These are phyloP conservation scores for Sporothrix brunneoviolacea DNA, from an alignment of 2,329 filamentous ascomycete genomes.

Conservation along the genomic window DNA sequence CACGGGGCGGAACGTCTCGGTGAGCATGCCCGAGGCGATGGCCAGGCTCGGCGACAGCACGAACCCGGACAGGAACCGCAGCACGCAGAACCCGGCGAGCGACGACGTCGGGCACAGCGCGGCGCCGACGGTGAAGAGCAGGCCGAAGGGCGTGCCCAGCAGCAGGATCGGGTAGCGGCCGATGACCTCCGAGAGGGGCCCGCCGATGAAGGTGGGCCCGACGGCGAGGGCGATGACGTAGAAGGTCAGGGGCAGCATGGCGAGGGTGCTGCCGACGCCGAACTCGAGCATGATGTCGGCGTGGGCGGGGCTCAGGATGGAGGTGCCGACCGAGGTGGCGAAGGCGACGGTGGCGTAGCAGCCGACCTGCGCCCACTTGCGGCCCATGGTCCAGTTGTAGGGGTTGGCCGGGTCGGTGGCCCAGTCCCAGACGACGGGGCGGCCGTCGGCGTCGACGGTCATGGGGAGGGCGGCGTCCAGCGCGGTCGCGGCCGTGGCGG, in stretches of 20 bases:
- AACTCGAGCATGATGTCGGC: constrained; percentile 46
- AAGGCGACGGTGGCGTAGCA: constrained; percentile 35
- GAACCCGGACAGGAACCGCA: constrained; percentile 52
- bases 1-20: constrained; percentile 40
- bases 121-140: constrained; percentile 50
- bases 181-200: constrained; percentile 51
- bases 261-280: constrained; percentile 44
- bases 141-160: constrained; percentile 38
- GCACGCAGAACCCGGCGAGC: constrained; percentile 44
- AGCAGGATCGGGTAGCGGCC: constrained; percentile 50
- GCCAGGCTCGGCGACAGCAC: constrained; percentile 43
- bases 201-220: constrained; percentile 52
- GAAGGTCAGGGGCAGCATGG: constrained; percentile 52
- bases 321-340: constrained; percentile 45
- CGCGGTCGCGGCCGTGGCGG: no score
- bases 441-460: constrained; percentile 4
- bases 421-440: constrained; percentile 25
- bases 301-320: constrained; percentile 45
- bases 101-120: constrained; percentile 38
- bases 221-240: constrained; percentile 55
- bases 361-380: constrained; percentile 33
- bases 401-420: constrained; percentile 39
- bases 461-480: no score
- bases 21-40: constrained; percentile 42
- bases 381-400: constrained; percentile 41